Conservation (phyloP, 441 rosid species). For the Caryocar brasiliense region DNA sequence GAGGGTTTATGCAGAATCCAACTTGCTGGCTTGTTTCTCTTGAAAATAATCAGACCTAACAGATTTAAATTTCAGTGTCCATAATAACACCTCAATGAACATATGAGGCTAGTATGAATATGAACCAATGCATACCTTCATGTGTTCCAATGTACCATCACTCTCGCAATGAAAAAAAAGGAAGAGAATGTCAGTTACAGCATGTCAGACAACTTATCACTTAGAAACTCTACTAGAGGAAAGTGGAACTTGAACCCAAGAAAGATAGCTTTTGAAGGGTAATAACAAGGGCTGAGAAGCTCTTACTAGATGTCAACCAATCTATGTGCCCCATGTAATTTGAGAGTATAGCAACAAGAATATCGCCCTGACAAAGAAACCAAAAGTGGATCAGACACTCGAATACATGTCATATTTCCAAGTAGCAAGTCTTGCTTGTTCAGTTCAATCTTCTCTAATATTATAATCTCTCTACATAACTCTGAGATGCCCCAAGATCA, state of each 20-base stretch:
- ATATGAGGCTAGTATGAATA: neutral
- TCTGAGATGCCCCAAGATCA: too few species aligned
- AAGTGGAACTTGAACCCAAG: too few species aligned
- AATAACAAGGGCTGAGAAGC: neutral
- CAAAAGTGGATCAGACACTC: neutral
- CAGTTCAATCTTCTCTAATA: neutral
- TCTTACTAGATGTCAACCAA: slow-evolving; percentile 72
- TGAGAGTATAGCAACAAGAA: slow-evolving; percentile 59
- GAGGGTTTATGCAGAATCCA: slow-evolving; percentile 92
- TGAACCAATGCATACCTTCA: slow-evolving; percentile 51
- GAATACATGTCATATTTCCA: neutral
- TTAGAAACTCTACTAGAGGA: too few species aligned
- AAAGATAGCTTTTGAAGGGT: too few species aligned
- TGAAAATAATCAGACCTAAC: slow-evolving; percentile 10
- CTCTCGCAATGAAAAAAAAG: slow-evolving; percentile 87
- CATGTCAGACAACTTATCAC: too few species aligned
- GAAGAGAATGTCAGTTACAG: too few species aligned
- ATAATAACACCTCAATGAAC: neutral
- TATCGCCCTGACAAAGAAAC: slow-evolving; percentile 47
- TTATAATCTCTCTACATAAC: too few species aligned
- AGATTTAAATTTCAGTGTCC: neutral
- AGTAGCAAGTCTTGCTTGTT: neutral
- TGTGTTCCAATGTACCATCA: slow-evolving; percentile 55
- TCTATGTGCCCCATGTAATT: slow-evolving; percentile 90
- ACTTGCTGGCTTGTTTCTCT: slow-evolving; percentile 69